A percentile compares a stretch with the other conserved stretches of the same genome.
phyloP scores from a whole-genome alignment of 345 rosid genomes.

The Arabidopsis arenosa region DNA sequence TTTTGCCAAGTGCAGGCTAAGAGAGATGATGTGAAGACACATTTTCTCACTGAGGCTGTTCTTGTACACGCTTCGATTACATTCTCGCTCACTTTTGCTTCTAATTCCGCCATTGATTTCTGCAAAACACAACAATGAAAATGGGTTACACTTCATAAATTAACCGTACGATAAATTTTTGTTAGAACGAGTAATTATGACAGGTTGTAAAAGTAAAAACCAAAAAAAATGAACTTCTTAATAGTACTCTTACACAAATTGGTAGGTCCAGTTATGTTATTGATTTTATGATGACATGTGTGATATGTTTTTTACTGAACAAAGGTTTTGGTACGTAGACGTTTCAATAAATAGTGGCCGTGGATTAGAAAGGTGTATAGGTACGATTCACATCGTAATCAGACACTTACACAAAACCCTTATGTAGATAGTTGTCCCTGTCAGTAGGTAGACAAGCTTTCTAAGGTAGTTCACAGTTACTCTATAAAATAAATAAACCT shows the following conservation, averaged over 20 bases:
- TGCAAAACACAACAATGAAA: constrained; percentile 20
- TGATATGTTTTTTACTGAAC: background rate
- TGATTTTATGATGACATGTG: constrained; percentile 10
- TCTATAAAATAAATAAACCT: constrained; percentile 3
- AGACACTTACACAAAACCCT: background rate
- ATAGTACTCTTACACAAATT: background rate
- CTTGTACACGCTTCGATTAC: constrained; percentile 83
- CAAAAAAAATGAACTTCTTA: background rate
- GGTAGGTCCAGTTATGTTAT: constrained; percentile 2
- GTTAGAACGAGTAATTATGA: background rate
- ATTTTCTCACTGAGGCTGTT: constrained; percentile 72
- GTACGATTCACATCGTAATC: constrained; percentile 18
- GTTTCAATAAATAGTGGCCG: constrained; percentile 18
- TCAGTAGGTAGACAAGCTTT: constrained; percentile 35
- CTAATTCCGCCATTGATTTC: constrained; percentile 50
- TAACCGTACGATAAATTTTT: background rate
- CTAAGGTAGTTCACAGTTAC: constrained; percentile 15
- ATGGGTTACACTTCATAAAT: background rate
- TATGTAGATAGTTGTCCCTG: constrained; percentile 25
- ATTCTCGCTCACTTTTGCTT: constrained; percentile 70
- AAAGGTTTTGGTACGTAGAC: constrained; percentile 12
- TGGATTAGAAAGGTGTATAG: background rate
- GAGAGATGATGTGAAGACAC: constrained; percentile 79
- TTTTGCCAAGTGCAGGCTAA: constrained; percentile 80
- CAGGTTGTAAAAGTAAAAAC: background rate